Percentiles rank a stretch among this genome's conserved stretches.
Evolutionary conservation across 1,284 basidiomycete genomes (phyloP).

Genomic region (Ceratorhiza oryzae-sativae): DNA sequence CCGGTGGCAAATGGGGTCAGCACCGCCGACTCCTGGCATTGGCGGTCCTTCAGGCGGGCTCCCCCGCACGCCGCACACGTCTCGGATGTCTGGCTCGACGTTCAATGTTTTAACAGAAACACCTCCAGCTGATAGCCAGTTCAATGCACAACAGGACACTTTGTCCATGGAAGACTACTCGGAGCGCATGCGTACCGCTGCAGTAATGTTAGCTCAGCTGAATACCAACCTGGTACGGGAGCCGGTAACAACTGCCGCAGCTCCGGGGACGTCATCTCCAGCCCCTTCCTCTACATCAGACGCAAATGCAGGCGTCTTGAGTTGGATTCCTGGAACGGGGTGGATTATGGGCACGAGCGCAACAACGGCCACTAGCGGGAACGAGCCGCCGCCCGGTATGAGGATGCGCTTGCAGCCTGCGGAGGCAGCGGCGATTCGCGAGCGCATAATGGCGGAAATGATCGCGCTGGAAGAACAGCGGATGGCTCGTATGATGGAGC

Average conservation of each 20-base stretch:
- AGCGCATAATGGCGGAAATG: slow-evolving; percentile 99
- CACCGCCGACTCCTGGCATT: slow-evolving; percentile 32
- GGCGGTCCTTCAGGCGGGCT: slow-evolving; percentile 33
- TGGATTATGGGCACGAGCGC: slow-evolving; percentile 58
- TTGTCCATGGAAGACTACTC: slow-evolving; percentile 93
- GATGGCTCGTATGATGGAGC: slow-evolving; percentile 91
- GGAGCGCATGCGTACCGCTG: slow-evolving; percentile 96
- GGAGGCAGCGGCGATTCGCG: slow-evolving; percentile 89
- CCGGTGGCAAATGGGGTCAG: slow-evolving; percentile 72
- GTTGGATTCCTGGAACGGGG: slow-evolving; percentile 71
- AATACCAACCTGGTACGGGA: slow-evolving; percentile 78
- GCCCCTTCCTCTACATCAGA: slow-evolving; percentile 44
- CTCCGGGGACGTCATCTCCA: slow-evolving; percentile 49
- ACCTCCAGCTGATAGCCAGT: slow-evolving; percentile 19
- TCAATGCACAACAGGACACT: slow-evolving; percentile 38
- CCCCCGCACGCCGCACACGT: slow-evolving; percentile 39
- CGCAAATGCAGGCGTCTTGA: slow-evolving; percentile 49
- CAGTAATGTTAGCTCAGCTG: slow-evolving; percentile 97
- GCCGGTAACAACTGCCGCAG: slow-evolving; percentile 47
- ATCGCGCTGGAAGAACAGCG: slow-evolving; percentile 94
- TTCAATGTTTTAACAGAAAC: slow-evolving; percentile 17
- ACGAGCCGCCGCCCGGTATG: slow-evolving; percentile 49
- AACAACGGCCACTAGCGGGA: slow-evolving; percentile 46
- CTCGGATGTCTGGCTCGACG: slow-evolving; percentile 4
- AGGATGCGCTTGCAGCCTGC: slow-evolving; percentile 74